Percentiles rank a stretch among this genome's conserved stretches.
Evolutionary conservation across 305 asterid genomes (phyloP).

Genomic region (Stenogyne calaminthoides): DNA sequence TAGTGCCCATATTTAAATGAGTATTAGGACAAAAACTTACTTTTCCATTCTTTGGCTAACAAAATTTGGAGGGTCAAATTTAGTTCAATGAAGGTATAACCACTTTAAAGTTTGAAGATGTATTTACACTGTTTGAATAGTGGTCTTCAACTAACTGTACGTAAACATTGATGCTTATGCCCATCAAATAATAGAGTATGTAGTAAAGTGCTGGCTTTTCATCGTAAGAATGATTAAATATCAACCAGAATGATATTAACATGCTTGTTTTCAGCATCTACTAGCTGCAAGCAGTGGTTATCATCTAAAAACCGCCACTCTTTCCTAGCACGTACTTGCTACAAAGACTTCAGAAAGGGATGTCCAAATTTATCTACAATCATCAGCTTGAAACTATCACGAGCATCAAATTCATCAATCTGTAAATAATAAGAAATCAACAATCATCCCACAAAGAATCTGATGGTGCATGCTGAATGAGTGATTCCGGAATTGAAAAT

Average conservation of each 20-base stretch:
- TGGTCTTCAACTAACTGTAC: slow-evolving; percentile 57
- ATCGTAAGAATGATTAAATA: slow-evolving; percentile 59
- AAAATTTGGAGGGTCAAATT: slow-evolving; percentile 30
- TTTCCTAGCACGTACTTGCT: slow-evolving; percentile 26
- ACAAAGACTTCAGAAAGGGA: slow-evolving; percentile 28
- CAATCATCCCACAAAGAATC: slow-evolving; percentile 10
- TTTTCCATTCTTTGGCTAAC: slow-evolving; percentile 69
- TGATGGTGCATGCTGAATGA: not conserved
- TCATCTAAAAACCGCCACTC: slow-evolving; percentile 68
- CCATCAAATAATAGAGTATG: slow-evolving; percentile 62
- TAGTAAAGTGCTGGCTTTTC: slow-evolving; percentile 62
- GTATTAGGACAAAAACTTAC: slow-evolving; percentile 41
- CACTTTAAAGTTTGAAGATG: slow-evolving; percentile 64
- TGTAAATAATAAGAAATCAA: slow-evolving; percentile 30
- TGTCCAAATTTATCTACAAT: slow-evolving; percentile 26
- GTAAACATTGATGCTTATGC: slow-evolving; percentile 44
- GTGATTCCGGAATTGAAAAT: not conserved
- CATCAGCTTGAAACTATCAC: slow-evolving; percentile 16
- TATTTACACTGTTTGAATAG: slow-evolving; percentile 65
- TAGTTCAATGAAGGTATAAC: slow-evolving; percentile 60
- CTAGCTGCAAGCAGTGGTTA: slow-evolving; percentile 78
- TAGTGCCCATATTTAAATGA: not conserved
- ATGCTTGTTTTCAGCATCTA: slow-evolving; percentile 95
- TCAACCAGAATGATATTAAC: slow-evolving; percentile 75
- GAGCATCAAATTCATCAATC: slow-evolving; percentile 40